Percentiles rank a stretch among this genome's conserved stretches.
These are phyloP conservation scores for Bipolaris zeicola DNA, from an alignment of 2,329 filamentous ascomycete species.

Conservation along the genomic window DNA sequence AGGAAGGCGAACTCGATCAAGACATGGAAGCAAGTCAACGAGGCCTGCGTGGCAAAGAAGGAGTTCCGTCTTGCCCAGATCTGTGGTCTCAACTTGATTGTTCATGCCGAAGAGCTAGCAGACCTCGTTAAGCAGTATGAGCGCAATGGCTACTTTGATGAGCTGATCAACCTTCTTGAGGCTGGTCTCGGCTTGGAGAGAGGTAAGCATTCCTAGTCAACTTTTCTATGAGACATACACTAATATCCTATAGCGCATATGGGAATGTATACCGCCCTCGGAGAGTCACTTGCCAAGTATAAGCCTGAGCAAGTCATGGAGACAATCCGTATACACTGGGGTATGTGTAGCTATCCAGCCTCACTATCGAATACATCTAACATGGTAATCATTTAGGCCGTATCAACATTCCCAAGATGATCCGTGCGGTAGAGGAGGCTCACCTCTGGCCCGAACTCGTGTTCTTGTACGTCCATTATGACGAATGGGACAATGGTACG, in stretches of 20 bases:
- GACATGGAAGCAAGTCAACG: constrained; percentile 98
- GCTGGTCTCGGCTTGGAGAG: constrained; percentile 92
- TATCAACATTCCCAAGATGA: constrained; percentile 98
- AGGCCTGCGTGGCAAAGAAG: constrained; percentile 95
- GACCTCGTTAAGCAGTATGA: constrained; percentile 97
- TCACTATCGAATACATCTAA: not conserved
- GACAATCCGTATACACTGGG: constrained; percentile 98
- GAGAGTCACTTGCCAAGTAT: constrained; percentile 86
- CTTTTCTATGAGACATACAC: constrained; percentile 1
- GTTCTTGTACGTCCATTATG: constrained; percentile 97
- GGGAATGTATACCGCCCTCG: constrained; percentile 95
- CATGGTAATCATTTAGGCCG: constrained; percentile 53
- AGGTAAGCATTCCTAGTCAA: constrained; percentile 34
- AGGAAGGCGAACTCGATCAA: constrained; percentile 99
- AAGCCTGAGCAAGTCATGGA: constrained; percentile 97
- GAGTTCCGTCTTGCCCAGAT: constrained; percentile 99
- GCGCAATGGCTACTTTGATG: constrained; percentile 95
- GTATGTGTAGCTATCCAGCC: not conserved
- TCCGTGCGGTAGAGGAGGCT: constrained; percentile 88
- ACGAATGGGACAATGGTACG: constrained; percentile 83
- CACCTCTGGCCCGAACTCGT: constrained; percentile 91
- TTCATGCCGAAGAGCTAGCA: constrained; percentile 93
- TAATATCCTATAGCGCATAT: constrained; percentile 63
- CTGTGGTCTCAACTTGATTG: constrained; percentile 95
- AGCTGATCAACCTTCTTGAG: constrained; percentile 92